phyloP scores from a whole-genome alignment of 306 rosid genomes.

The Prunus mongolica region DNA sequence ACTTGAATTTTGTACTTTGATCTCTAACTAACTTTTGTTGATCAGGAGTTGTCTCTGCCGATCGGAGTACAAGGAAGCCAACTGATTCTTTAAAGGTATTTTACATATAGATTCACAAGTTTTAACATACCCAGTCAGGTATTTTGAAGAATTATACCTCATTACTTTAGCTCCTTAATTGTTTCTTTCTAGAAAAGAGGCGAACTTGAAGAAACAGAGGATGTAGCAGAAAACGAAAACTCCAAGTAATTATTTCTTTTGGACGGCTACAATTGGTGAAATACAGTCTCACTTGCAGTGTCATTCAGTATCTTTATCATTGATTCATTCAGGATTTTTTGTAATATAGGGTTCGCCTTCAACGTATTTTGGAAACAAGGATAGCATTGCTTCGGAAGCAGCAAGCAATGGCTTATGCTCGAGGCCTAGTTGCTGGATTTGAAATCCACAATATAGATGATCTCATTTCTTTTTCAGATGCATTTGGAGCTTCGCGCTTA shows the following conservation, averaged over 20 bases:
- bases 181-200: constrained; percentile 39
- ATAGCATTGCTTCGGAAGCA: constrained; percentile 50
- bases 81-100: constrained; percentile 8
- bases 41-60: constrained; percentile 6
- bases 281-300: neutral
- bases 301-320: neutral
- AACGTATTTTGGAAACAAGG: constrained; percentile 48
- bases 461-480: constrained; percentile 53
- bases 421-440: constrained; percentile 65
- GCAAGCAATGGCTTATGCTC: constrained; percentile 75
- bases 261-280: neutral
- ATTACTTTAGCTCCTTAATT: constrained; percentile 9
- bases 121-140: neutral
- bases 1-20: neutral
- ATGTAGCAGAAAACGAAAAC: constrained; percentile 40
- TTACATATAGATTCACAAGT: neutral
- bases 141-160: neutral
- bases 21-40: neutral
- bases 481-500: constrained; percentile 69
- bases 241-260: constrained; percentile 47
- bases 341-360: constrained; percentile 44
- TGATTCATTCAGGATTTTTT: constrained; percentile 20
- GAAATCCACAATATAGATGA: constrained; percentile 46
- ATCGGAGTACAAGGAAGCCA: constrained; percentile 8
- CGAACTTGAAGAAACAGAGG: constrained; percentile 24